Base-by-base conservation (phyloP, 2,329 filamentous ascomycete genomes). In the Colletotrichum viniferum region DNA sequence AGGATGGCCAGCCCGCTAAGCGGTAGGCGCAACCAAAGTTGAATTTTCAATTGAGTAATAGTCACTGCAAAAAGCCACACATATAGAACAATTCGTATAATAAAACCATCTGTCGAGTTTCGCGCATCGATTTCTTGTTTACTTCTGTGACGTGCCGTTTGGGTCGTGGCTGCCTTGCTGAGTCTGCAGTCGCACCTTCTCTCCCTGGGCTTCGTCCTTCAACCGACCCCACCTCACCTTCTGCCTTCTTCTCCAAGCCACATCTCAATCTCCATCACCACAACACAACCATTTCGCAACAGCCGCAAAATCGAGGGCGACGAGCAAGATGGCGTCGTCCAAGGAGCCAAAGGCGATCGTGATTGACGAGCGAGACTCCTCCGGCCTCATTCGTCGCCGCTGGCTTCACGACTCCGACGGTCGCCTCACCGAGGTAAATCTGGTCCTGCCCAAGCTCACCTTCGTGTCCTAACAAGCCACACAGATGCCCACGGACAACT, bases 1-100 rank as follows among this genome's bases (percentile, higher is more conserved):
- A 92, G 82, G 89, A 91, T 71, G 94, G 94, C 16, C 86, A 90
- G 79, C 83, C 86, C 38, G 82, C 84, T 24, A 84, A 81, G 77
- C 81, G 79, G 72, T 82, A 74, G 69, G 32, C 34, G 32, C 8
- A 6, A 28, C 10, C 28, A 2, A 34, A 12, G 55, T 21, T 16
- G 26, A n/a, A 30, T 3, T 69, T 52, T 48, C 36, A 34, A 43
- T 13, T 32, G 21, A 61, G 56, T 48, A 62, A 69, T 69, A 62
- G 52, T 43, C 61, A 26, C 24, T 58, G 16, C 32, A 62, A 63
- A 63, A 55, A 56, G 38, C 26, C 38, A 64, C 7, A 12, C 43
- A 60, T 48, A 67, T 68, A 68, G 65, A 68, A 68, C 32, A 21
- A 48, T 28, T 36, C 48, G n/a, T 56, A 58, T 67, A 67, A 55